Conservation (phyloP, 1,139 yeast species). For the Debaryomyces psychrophilus region DNA sequence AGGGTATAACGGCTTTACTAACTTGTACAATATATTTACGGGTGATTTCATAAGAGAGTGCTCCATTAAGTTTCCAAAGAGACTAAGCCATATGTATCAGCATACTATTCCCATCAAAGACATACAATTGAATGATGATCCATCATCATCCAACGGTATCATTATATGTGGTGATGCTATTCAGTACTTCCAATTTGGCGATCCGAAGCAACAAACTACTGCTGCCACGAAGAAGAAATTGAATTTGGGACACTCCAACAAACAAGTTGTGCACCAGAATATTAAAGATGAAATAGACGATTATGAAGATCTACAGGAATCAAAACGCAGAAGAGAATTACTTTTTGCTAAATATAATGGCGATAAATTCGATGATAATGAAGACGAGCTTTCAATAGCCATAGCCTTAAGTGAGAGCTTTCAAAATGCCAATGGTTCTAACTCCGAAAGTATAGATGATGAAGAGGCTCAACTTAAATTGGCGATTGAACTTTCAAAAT, state of each 20-base stretch:
- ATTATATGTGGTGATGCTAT: conserved; percentile 57
- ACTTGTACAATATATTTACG: conserved; percentile 63
- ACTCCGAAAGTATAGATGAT: conserved; percentile 3
- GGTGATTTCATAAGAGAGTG: conserved; percentile 58
- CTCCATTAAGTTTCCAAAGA: conserved; percentile 49
- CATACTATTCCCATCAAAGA: conserved; percentile 44
- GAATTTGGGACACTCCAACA: conserved; percentile 20
- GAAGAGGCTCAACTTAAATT: conserved; percentile 30
- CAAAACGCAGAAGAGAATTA: conserved; percentile 22
- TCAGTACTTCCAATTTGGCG: conserved; percentile 68
- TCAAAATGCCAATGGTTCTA: conserved; percentile 1
- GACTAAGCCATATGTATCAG: conserved; percentile 28
- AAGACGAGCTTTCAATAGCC: conserved; percentile 54
- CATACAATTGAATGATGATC: conserved; percentile 48
- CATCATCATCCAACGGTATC: conserved; percentile 51
- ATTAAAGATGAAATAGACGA: conserved; percentile 44
- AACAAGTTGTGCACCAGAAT: conserved; percentile 22
- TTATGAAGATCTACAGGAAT: conserved; percentile 31
- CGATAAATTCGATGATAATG: conserved; percentile 37
- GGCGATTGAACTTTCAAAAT: conserved; percentile 28
- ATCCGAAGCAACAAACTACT: conserved; percentile 7
- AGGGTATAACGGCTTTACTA: conserved; percentile 64
- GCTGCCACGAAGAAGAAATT: conserved; percentile 21
- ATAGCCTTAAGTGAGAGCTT: conserved; percentile 53
- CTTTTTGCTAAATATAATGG: conserved; percentile 53